A percentile compares a stretch with the other conserved stretches of the same genome.
These are phyloP conservation scores for Phytophthora ohioensis DNA, from an alignment of 352 stramenopile genomes.

Conservation along the genomic window DNA sequence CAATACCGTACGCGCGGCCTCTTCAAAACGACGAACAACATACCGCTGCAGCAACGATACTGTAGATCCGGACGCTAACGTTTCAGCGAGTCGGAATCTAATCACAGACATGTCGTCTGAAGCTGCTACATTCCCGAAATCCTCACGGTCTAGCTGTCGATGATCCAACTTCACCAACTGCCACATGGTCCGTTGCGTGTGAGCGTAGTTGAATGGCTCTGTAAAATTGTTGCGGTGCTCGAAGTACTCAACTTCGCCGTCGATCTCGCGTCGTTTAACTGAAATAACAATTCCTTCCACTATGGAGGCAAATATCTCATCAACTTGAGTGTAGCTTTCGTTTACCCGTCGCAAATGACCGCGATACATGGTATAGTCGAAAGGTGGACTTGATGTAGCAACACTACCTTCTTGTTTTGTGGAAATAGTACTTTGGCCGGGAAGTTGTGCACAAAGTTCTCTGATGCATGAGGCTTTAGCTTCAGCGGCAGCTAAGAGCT, in stretches of 20 bases:
- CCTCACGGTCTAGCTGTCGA: conserved; percentile 27
- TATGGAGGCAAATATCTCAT: conserved; percentile 28
- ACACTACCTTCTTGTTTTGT: no score
- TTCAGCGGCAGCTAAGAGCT: conserved; percentile 16
- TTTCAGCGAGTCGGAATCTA: conserved; percentile 27
- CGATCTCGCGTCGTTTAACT: conserved; percentile 8
- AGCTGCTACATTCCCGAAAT: conserved; percentile 25
- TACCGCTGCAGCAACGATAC: conserved; percentile 6
- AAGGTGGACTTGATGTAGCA: conserved; percentile 7
- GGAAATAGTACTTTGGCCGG: background rate
- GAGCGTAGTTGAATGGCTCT: conserved; percentile 31
- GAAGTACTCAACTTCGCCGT: conserved; percentile 29
- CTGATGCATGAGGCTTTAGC: conserved; percentile 22
- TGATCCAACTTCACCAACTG: conserved; percentile 17
- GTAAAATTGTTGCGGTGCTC: conserved; percentile 28
- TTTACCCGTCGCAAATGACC: conserved; percentile 32
- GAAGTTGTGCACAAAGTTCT: conserved; percentile 20
- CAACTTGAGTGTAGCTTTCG: conserved; percentile 25
- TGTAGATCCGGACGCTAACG: conserved; percentile 4
- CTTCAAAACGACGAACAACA: conserved; percentile 7
- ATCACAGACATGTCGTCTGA: conserved; percentile 37
- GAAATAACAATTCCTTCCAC: conserved; percentile 9
- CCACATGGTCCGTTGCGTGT: conserved; percentile 29
- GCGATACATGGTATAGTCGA: conserved; percentile 37
- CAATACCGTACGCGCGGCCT: background rate